Conservation (phyloP, 2,329 filamentous ascomycete genomes). For the Chrysosporium queenslandicum region DNA sequence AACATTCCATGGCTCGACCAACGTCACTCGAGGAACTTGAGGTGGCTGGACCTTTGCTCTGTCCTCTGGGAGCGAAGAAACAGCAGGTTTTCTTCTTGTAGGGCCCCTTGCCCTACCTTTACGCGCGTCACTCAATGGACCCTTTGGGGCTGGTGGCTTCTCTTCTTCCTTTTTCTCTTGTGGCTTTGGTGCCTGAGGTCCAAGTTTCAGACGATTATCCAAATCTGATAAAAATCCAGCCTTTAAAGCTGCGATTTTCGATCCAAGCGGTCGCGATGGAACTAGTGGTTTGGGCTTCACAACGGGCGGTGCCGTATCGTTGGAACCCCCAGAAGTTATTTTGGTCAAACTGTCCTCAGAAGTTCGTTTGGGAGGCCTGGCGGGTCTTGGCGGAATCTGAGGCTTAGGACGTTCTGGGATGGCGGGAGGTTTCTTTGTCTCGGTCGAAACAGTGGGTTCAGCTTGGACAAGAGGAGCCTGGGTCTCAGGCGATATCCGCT, state of each 20-base stretch:
- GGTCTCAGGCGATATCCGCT: slow-evolving; percentile 23
- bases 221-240: slow-evolving; percentile 88
- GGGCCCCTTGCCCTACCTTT: slow-evolving; percentile 86
- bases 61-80: slow-evolving; percentile 31
- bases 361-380: slow-evolving; percentile 39
- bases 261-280: slow-evolving; percentile 64
- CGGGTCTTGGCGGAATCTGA: slow-evolving; percentile 53
- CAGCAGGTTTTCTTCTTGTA: slow-evolving; percentile 58
- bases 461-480: slow-evolving; percentile 21
- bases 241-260: slow-evolving; percentile 84
- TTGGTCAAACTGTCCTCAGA: slow-evolving; percentile 29
- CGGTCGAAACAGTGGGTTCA: slow-evolving; percentile 34
- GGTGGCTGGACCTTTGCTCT: slow-evolving; percentile 16
- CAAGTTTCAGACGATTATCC: slow-evolving; percentile 77
- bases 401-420: slow-evolving; percentile 55
- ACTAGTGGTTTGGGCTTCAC: slow-evolving; percentile 73
- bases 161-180: slow-evolving; percentile 55
- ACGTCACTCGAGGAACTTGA: slow-evolving; percentile 30
- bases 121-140: slow-evolving; percentile 74
- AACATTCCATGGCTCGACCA: slow-evolving; percentile 34
- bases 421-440: slow-evolving; percentile 42
- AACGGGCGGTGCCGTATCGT: slow-evolving; percentile 27
- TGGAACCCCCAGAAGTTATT: slow-evolving; percentile 31
- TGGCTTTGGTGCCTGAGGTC: slow-evolving; percentile 68
- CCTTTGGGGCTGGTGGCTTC: slow-evolving; percentile 55